Base-by-base conservation (phyloP, 805 yeast genomes). In the Candida glaebosa region DNA sequence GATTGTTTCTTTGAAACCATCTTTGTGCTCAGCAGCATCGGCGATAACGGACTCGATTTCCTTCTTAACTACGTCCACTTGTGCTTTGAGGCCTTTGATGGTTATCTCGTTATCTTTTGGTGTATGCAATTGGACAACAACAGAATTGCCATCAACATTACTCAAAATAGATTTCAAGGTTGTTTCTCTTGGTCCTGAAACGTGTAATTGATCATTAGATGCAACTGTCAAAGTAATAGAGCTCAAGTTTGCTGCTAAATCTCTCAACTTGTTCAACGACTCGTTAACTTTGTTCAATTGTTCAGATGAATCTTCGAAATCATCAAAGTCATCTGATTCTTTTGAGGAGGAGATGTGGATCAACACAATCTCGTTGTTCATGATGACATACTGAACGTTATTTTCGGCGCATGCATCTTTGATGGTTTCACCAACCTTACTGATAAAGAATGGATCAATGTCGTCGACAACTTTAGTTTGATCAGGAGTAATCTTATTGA, bases 401-500 rank as follows among this genome's bases (percentile, higher is more conserved):
- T 71, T 59, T 45, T 68, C 61, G 46, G 65, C 56, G 35, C 79
- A 76, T 41, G 65, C 64, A n/a, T 61, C 46, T 10, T 54, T 66
- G 45, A 73, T 61, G n/a, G 61, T 60, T 18, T 52, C 49, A 3
- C 70, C 71, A 14, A 84, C 71, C 46, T 69, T 71, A 15, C 61
- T 55, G 37, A 72, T 58, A 45, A 84, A 76, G 55, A 84, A 79
- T 9, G 79, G 63, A 50, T 84, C 87, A 48, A 91, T 75, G 52
- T 86, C 96, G 5, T 68, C 57, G 34, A 87, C 65, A 8, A 67
- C 65, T 45, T 66, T 64, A 25, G 87, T 75, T 44, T 78, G 77
- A 33, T 75, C 69, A 26, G 97, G 96, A 6, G 87, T 69, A 41
- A 83, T 73, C 39, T 71, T 67, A 63, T 87, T 89, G 41, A 93